phyloP scores from a whole-genome alignment of 306 rosid species.

The Adenanthera pavonina region DNA sequence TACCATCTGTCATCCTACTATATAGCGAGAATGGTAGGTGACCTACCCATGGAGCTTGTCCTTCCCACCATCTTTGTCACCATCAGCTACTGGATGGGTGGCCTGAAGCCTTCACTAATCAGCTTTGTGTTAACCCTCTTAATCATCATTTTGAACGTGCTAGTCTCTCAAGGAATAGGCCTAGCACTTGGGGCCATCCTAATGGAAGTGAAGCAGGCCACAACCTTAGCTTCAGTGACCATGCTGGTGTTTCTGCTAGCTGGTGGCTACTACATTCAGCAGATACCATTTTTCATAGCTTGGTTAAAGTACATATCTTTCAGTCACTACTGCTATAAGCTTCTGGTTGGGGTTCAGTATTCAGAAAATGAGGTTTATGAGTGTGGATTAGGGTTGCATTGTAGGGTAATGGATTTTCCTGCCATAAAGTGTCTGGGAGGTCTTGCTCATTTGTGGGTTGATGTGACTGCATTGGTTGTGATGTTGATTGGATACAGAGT shows the following conservation, averaged over 20 bases:
- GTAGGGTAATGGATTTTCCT: conserved; percentile 68
- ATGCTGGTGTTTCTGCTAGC: conserved; percentile 82
- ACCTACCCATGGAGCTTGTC: conserved; percentile 89
- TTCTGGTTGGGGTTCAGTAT: conserved; percentile 82
- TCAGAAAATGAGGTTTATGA: conserved; percentile 61
- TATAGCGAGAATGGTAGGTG: conserved; percentile 74
- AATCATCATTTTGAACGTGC: conserved; percentile 73
- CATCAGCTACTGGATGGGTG: conserved; percentile 86
- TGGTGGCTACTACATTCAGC: conserved; percentile 89
- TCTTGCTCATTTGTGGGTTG: conserved; percentile 62
- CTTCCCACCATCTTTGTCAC: conserved; percentile 82
- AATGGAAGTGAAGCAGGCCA: conserved; percentile 86
- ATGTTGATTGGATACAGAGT: conserved; percentile 83
- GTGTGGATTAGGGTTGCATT: conserved; percentile 57
- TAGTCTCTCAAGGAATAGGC: conserved; percentile 89
- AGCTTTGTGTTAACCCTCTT: conserved; percentile 70
- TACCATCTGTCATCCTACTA: conserved; percentile 89
- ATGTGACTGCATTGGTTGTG: conserved; percentile 73
- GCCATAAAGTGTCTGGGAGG: conserved; percentile 65
- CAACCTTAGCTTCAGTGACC: conserved; percentile 82
- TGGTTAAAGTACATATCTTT: conserved; percentile 88
- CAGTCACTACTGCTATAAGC: conserved; percentile 78
- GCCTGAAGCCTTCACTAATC: conserved; percentile 72
- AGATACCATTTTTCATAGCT: conserved; percentile 76
- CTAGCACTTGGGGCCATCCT: conserved; percentile 88